phyloP scores from a whole-genome alignment of 192 early-diverging fungal species.

The Gonapodya sp. region DNA sequence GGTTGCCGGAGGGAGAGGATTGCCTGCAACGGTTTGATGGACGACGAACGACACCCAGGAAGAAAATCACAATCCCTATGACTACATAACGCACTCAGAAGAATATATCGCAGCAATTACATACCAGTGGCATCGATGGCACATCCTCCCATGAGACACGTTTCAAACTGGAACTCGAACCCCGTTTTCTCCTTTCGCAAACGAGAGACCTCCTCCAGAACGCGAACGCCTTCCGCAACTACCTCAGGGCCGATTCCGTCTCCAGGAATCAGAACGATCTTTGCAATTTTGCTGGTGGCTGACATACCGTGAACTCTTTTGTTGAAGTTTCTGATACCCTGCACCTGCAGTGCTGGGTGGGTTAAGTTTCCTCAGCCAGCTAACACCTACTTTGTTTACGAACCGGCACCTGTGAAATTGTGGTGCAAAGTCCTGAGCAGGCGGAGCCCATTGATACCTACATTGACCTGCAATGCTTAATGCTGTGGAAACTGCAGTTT shows the following conservation, averaged over 20 bases:
- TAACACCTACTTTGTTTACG: too few relatives aligned
- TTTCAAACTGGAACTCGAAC: slow-evolving; percentile 56
- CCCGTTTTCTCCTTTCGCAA: slow-evolving; percentile 47
- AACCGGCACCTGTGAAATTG: too few relatives aligned
- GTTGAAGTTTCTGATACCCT: not conserved
- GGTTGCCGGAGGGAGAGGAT: slow-evolving; percentile 74
- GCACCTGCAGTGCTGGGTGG: not conserved
- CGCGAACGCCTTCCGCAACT: slow-evolving; percentile 77
- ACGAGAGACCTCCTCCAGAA: slow-evolving; percentile 68
- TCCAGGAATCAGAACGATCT: slow-evolving; percentile 72
- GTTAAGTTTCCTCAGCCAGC: not conserved
- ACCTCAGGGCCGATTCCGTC: slow-evolving; percentile 97
- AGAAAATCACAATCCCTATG: too few relatives aligned
- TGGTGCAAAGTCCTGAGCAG: too few relatives aligned
- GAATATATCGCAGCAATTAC: too few relatives aligned
- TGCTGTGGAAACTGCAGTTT: too few relatives aligned
- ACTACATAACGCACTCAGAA: too few relatives aligned
- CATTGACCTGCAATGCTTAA: too few relatives aligned
- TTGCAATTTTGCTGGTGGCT: not conserved
- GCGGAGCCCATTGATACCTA: too few relatives aligned
- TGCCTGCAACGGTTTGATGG: slow-evolving; percentile 22
- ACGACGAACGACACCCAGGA: too few relatives aligned
- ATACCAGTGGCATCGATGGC: slow-evolving; percentile 85
- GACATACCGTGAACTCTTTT: too few relatives aligned
- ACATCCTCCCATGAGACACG: slow-evolving; percentile 79